phyloP scores from a whole-genome alignment of 2,329 filamentous ascomycete species.

The Sporothrix protearum region DNA sequence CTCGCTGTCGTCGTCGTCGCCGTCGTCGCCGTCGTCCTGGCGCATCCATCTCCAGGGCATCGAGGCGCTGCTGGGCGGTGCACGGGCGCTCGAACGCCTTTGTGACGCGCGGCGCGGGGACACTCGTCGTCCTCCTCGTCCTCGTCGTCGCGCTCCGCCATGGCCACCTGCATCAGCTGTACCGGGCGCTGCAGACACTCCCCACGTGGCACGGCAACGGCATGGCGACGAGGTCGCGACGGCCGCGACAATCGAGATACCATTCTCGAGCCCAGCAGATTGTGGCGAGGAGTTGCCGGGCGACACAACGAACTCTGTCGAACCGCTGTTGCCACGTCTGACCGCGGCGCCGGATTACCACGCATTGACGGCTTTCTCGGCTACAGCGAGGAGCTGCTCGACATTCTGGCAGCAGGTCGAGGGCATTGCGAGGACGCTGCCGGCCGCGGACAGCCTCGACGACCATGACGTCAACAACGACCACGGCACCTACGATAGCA shows the following conservation, averaged over 20 bases:
- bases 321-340: neutral
- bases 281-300: no score
- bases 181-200: constrained; percentile 22
- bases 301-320: no score
- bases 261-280: no score
- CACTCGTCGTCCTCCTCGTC: neutral
- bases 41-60: constrained; percentile 25
- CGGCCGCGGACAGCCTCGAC: no score
- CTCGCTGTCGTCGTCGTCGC: neutral
- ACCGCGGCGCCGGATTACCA: no score
- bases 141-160: constrained; percentile 11
- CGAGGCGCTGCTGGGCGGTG: constrained; percentile 22
- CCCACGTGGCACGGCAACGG: constrained; percentile 6
- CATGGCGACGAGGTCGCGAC: neutral
- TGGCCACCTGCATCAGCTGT: constrained; percentile 23
- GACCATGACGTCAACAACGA: no score
- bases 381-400: constrained; percentile 22
- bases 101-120: constrained; percentile 7
- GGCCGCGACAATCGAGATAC: no score
- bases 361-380: constrained; percentile 26
- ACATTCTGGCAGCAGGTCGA: constrained; percentile 24
- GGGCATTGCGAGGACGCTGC: neutral
- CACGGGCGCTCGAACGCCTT: constrained; percentile 11
- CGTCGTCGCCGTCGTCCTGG: constrained; percentile 17
- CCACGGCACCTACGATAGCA: no score